Percentiles rank a stretch among this genome's conserved stretches.
Conservation (phyloP, 2,329 filamentous ascomycete genomes). For the Colletotrichum sp. region DNA sequence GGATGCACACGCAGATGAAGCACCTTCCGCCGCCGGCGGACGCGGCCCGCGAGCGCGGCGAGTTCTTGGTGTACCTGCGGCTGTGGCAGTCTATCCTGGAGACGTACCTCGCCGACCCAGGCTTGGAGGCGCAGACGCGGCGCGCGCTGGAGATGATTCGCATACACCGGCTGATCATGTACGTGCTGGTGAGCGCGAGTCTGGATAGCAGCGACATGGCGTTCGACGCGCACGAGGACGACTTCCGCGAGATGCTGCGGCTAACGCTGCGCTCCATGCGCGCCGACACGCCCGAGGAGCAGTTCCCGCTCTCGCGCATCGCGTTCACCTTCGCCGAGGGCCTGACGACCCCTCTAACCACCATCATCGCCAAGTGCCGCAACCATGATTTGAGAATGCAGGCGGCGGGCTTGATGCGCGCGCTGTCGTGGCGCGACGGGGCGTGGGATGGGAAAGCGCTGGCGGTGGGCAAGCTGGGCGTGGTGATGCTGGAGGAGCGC, state of each 20-base stretch:
- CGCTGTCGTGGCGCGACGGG: slow-evolving; percentile 20
- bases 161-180: slow-evolving; percentile 9
- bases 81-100: background rate
- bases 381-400: slow-evolving; percentile 20
- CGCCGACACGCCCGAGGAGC: background rate
- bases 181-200: slow-evolving; percentile 13
- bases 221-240: slow-evolving; percentile 19
- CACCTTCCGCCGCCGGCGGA: background rate
- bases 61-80: background rate
- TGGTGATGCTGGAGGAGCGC: slow-evolving; percentile 22
- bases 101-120: background rate
- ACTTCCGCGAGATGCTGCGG: slow-evolving; percentile 18
- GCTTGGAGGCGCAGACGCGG: background rate
- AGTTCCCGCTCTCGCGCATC: background rate
- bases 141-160: slow-evolving; percentile 15
- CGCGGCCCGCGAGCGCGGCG: background rate
- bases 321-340: slow-evolving; percentile 17
- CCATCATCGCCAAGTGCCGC: slow-evolving; percentile 22
- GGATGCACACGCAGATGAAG: slow-evolving; percentile 1
- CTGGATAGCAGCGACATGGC: slow-evolving; percentile 21
- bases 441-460: slow-evolving; percentile 19
- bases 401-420: slow-evolving; percentile 7
- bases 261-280: slow-evolving; percentile 7
- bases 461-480: slow-evolving; percentile 18
- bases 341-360: slow-evolving; percentile 16